phyloP scores from a whole-genome alignment of 257 asterid species.

The Osmanthus fragrans region DNA sequence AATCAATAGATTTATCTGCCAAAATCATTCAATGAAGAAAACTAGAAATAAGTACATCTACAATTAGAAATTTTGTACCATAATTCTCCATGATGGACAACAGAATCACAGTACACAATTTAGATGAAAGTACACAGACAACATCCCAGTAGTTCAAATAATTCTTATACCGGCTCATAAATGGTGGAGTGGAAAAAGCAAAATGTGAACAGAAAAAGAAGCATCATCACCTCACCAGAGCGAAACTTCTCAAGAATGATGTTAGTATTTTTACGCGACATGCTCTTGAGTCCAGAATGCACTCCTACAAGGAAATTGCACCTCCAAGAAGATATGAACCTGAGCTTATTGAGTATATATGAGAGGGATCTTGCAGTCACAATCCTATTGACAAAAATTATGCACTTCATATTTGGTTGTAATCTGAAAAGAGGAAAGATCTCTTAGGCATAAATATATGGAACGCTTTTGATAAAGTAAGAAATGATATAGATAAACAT shows the following conservation, averaged over 20 bases:
- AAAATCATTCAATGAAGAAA: slow-evolving; percentile 27
- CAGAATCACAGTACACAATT: slow-evolving; percentile 12
- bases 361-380: slow-evolving; percentile 89
- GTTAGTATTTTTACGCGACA: slow-evolving; percentile 69
- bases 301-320: slow-evolving; percentile 91
- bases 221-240: slow-evolving; percentile 78
- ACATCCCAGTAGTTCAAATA: slow-evolving; percentile 11
- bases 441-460: slow-evolving; percentile 16
- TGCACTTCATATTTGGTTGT: slow-evolving; percentile 87
- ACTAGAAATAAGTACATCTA: slow-evolving; percentile 15
- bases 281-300: slow-evolving; percentile 62
- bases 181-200: slow-evolving; percentile 13
- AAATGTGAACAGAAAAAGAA: slow-evolving; percentile 14
- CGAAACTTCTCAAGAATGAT: slow-evolving; percentile 81
- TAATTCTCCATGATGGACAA: slow-evolving; percentile 16
- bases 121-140: slow-evolving; percentile 5
- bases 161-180: not conserved
- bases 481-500: not conserved
- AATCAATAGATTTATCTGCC: slow-evolving; percentile 87
- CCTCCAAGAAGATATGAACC: slow-evolving; percentile 76
- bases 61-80: not conserved
- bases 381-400: slow-evolving; percentile 89
- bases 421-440: slow-evolving; percentile 55
- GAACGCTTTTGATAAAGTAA: not conserved
- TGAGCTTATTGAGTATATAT: slow-evolving; percentile 58